Evolutionary conservation across 768 basidiomycete genomes (phyloP), one percentile per base, ranked within the genome.

Genomic region (Boletus eberwhitei): DNA sequence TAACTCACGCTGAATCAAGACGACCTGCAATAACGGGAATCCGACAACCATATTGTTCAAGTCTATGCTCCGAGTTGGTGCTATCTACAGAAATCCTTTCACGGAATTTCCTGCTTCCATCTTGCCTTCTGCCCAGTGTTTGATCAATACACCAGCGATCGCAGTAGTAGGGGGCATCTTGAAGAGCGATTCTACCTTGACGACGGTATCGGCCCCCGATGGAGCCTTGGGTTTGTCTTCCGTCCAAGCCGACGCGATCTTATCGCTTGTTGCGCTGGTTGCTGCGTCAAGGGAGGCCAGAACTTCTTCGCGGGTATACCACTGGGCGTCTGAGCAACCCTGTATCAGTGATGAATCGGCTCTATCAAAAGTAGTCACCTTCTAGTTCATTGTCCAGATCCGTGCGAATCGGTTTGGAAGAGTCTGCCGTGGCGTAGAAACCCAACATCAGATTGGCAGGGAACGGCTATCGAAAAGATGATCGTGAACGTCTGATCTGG

Each of bases 331-430:
- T 94, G 64, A 13, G 45, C 22, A 26, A 35, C 11, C 5, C 24
- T 19, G 8, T 12, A 41, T 59, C 44, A 59, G 40, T n/a, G 21
- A 47, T 36, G 38, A 34, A 46, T n/a, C n/a, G n/a, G 24, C 26
- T n/a, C 19, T 36, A 35, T 36, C 39, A 29, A 21, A 39, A 24
- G 42, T 16, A 5, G 3, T 13, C 11, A 89, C 93, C 92, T 64
- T 86, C 86, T n/a, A 99, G 81, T 74, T 99, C 96, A 61, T 96
- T 96, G 66, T 98, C 96, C 2, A 99, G 80, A 67, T 98, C 94
- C 8, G 78, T 74, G 16, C 93, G 83, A 54, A 98, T 87, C 7
- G 83, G 80, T 64, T 93, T 77, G 5, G 80, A 76, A 2, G 86
- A 75, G 74, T 86, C 90, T 9, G 82, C 94, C 40, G 81, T 79